Conservation (phyloP, 768 basidiomycete genomes). For the Leccinum boreale region DNA sequence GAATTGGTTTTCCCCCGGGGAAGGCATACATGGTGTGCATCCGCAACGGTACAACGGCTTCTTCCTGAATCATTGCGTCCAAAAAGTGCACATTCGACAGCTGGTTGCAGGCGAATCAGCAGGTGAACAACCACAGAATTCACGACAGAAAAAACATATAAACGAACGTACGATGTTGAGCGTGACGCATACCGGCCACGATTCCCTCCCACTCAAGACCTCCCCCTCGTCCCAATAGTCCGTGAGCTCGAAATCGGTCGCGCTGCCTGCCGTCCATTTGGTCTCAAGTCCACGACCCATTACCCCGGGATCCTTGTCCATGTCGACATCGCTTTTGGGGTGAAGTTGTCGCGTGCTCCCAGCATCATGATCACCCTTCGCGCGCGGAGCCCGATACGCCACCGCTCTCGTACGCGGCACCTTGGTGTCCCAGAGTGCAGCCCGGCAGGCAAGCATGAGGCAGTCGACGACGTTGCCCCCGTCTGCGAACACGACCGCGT, state of each 20-base stretch:
- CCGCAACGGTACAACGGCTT: constrained; percentile 58
- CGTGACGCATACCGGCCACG: constrained; percentile 76
- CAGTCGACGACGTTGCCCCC: constrained; percentile 76
- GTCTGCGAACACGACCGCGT: constrained; percentile 71
- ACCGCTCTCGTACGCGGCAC: constrained; percentile 72
- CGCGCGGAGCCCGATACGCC: constrained; percentile 52
- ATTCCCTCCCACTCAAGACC: constrained; percentile 53
- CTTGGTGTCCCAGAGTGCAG: constrained; percentile 78
- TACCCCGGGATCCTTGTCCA: constrained; percentile 41
- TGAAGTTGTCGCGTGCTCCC: background rate
- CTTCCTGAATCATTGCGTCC: constrained; percentile 72
- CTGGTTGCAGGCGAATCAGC: constrained; percentile 31
- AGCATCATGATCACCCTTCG: constrained; percentile 23
- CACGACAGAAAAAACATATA: background rate
- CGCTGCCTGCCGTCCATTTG: constrained; percentile 37
- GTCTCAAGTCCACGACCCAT: constrained; percentile 62
- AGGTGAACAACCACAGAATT: background rate
- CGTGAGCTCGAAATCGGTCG: constrained; percentile 80
- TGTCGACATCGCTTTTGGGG: constrained; percentile 32
- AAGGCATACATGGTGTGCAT: constrained; percentile 69
- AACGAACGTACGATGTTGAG: constrained; percentile 62
- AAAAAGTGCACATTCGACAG: constrained; percentile 61
- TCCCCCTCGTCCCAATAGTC: constrained; percentile 90
- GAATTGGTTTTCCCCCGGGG: constrained; percentile 32
- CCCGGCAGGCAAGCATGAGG: constrained; percentile 73